Base-by-base conservation (phyloP, 2,329 filamentous ascomycete genomes). In the Cyphellophora attinorum region DNA sequence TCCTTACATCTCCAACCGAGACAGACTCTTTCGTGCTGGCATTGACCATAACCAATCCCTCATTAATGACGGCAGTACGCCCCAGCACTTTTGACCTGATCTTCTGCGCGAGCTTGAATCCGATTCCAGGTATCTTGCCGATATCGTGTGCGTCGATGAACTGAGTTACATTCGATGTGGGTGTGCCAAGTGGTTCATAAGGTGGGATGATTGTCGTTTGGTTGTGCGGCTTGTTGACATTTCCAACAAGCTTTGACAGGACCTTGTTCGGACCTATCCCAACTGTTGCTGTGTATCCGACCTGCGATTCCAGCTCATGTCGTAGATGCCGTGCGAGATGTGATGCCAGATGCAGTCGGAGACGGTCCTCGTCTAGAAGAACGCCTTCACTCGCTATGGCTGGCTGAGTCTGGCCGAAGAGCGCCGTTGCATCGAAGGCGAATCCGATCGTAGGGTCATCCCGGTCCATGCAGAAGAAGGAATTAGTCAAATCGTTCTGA, bases 241-340 rank as follows among this genome's bases (percentile, higher is more conserved):
- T 82, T 10, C 89, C 89, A 6, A 78, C 83, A 11, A 96, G 69
- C 57, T 96, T 96, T 39, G 83, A 77, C 8, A 94, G 66, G 4
- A 89, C 59, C 57, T 96, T 96, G 51, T 81, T 89, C 1, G 85
- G 93, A 2, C 86, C 81, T 14, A 96, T 76, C 3, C 89, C 89
- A 27, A 84, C 86, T 1, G 88, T 89, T 17, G 81, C 81, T 0
- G 86, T 94, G 58, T 89, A 94, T 2, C 85, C 85, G 50, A 78
- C 80, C 29, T 85, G 68, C 29, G 77, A 65, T 50, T 93, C 82
- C 8, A 96, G 64, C 50, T 74, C 72, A 37, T 70, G 62, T 10
- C 89, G 78, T 16, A 96, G 58, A 52, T 89, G 68, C 18, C 74
- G 66, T 4, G 85, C 85, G 19, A 96, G 62, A 58, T 95, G 85